A percentile compares a stretch with the other conserved stretches of the same genome.
These are phyloP conservation scores for Pilobolus umbonatus DNA, from an alignment of 192 early-diverging fungal species.

Conservation along the genomic window DNA sequence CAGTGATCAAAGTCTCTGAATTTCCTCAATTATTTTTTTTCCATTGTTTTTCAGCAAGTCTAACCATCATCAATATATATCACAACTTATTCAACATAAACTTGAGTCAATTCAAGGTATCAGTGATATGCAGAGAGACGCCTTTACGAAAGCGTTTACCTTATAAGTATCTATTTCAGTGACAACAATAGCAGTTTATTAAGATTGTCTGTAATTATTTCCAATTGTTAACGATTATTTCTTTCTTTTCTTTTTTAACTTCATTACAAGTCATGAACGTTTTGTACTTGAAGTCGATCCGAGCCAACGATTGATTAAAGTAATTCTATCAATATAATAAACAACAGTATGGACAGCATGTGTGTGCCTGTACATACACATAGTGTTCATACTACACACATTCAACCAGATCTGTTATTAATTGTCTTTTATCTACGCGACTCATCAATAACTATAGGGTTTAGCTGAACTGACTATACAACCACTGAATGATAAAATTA, in stretches of 20 bases:
- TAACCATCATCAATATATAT: background rate
- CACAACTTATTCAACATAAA: background rate
- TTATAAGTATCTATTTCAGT: slow-evolving; percentile 36
- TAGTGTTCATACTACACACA: background rate
- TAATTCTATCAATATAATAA: slow-evolving; percentile 11
- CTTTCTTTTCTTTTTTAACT: slow-evolving; percentile 12
- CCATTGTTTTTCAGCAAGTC: background rate
- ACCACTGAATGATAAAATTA: slow-evolving; percentile 36
- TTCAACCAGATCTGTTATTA: background rate
- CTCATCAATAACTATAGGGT: no score
- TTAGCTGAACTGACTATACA: slow-evolving; percentile 45
- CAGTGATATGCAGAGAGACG: slow-evolving; percentile 25
- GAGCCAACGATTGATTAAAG: slow-evolving; percentile 38
- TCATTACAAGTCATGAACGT: slow-evolving; percentile 49
- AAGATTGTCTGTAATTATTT: slow-evolving; percentile 6
- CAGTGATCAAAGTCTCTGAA: no score
- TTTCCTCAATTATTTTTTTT: slow-evolving; percentile 7
- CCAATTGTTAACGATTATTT: no score
- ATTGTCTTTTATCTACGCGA: no score
- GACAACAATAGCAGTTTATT: background rate
- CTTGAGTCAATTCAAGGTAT: background rate
- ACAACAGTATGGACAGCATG: background rate
- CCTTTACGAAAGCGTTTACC: slow-evolving; percentile 26
- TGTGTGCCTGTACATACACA: background rate
- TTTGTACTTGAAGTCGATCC: slow-evolving; percentile 50